Base-by-base conservation (phyloP, 2,329 filamentous ascomycete species). In the Colletotrichum kahawae region DNA sequence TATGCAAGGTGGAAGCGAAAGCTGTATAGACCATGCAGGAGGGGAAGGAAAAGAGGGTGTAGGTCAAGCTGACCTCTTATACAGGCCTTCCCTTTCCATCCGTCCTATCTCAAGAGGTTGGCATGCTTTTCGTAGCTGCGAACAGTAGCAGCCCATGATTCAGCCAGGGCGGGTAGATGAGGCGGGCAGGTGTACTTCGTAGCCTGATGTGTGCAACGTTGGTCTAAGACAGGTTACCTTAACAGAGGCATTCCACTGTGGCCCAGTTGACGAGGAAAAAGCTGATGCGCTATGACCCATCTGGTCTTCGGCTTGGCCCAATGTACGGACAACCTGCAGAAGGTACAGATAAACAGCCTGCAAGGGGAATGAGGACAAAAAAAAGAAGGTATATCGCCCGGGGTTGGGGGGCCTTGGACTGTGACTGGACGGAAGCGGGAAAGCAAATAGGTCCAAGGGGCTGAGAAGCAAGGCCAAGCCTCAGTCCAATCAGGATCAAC, bases 41-140 rank as follows among this genome's bases (percentile, higher is more conserved):
- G 16, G 14, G 5, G 21, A 10, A 12, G 8, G 1, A 14, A 8
- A 12, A 16, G 18, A 36, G 38, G 31, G 48, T 29, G n/a, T 56
- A 66, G 67, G 54, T 18, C 33, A 64, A 51, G 59, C 27, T 5
- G 27, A 54, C 59, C 16, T 67, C 62, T 75, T 75, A 75, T 74
- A 74, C 33, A 34, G 12, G 31, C 31, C 21, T 21, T 27, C 24
- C 24, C 4, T 27, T 33, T 62, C n/a, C 29, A 13, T 21, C 57
- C 16, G 29, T 33, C 29, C 14, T 31, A 33, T 51, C 43, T 51
- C n/a, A 21, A 21, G 12, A 24, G 43, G 43, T 16, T 24, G 43
- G 43, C n/a, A 51, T 24, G 43, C 21, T 51, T 21, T 24, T 21
- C n/a, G 13, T 51, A 51, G n/a, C 43, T 24, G 43, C 43, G 12